These are phyloP conservation scores for Epichloe festucae DNA, from an alignment of 2,329 filamentous ascomycete species.

Conservation along the genomic window DNA sequence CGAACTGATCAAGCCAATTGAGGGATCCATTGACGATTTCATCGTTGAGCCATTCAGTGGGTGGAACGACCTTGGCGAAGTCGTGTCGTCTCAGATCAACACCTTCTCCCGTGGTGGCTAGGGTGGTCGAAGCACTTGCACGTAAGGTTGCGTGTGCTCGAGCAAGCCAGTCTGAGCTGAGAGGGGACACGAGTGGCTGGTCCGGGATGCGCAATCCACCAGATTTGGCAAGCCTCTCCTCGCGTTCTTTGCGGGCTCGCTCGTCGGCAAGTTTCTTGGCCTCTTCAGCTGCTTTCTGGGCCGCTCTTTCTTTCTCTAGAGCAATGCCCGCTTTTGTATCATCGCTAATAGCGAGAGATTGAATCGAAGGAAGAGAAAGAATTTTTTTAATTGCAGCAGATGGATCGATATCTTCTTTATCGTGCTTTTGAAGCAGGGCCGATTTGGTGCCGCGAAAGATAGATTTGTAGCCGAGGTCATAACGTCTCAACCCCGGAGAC, in stretches of 20 bases:
- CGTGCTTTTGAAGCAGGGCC: neutral
- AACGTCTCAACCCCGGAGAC: neutral
- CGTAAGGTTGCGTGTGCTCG: constrained; percentile 19
- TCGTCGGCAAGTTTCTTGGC: constrained; percentile 15
- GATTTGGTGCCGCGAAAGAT: neutral
- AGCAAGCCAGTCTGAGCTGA: constrained; percentile 16
- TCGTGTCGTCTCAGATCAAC: constrained; percentile 41
- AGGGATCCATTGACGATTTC: constrained; percentile 59
- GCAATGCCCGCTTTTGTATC: constrained; percentile 10
- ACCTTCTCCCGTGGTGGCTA: constrained; percentile 36
- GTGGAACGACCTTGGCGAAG: constrained; percentile 47
- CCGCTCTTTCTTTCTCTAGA: constrained; percentile 8
- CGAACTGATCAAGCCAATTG: constrained; percentile 42
- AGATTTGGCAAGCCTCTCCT: constrained; percentile 17
- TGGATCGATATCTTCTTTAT: constrained; percentile 5
- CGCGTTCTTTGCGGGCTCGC: constrained; percentile 5
- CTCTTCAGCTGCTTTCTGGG: constrained; percentile 14
- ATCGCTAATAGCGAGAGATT: constrained; percentile 16
- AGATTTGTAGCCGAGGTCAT: neutral
- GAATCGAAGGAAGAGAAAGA: constrained; percentile 14
- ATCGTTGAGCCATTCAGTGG: constrained; percentile 60
- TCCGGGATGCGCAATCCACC: constrained; percentile 19
- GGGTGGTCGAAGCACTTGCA: constrained; percentile 19
- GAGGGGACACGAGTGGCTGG: constrained; percentile 14
- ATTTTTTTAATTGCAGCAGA: constrained; percentile 15